Percentiles rank a stretch among this genome's conserved stretches.
phyloP scores from a whole-genome alignment of 1,284 basidiomycete genomes.

The Phlebopus sp. region DNA sequence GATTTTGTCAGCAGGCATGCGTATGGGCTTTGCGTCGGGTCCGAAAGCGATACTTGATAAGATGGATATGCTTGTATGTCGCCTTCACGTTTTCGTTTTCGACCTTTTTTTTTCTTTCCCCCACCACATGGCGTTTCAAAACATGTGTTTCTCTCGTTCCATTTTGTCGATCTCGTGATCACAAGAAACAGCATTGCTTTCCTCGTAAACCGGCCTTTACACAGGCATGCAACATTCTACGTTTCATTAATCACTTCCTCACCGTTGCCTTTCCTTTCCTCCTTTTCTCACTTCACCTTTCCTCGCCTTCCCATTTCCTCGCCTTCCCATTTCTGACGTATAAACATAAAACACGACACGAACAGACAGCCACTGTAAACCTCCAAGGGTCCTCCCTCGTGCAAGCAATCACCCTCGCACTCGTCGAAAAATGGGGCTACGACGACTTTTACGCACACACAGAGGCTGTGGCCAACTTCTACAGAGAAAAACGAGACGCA shows the following conservation, averaged over 20 bases:
- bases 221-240: too few relatives aligned
- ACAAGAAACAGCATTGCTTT: too few relatives aligned
- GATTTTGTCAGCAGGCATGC: constrained; percentile 78
- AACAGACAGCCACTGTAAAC: constrained; percentile 68
- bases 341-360: too few relatives aligned
- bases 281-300: too few relatives aligned
- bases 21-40: constrained; percentile 82
- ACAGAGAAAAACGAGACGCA: constrained; percentile 72
- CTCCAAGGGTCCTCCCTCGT: constrained; percentile 78
- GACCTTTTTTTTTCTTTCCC: constrained; percentile 7
- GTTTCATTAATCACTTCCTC: too few relatives aligned
- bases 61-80: constrained; percentile 69
- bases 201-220: too few relatives aligned
- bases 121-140: background rate
- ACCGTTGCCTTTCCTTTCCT: too few relatives aligned
- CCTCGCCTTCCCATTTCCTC: too few relatives aligned
- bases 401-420: constrained; percentile 69
- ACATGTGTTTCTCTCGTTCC: background rate
- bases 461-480: constrained; percentile 72
- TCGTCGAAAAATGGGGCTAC: constrained; percentile 78
- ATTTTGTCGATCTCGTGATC: too few relatives aligned
- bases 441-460: constrained; percentile 78
- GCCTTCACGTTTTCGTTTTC: background rate
- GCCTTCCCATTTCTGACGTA: too few relatives aligned
- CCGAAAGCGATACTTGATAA: constrained; percentile 71